These are phyloP conservation scores for Arachnopeziza araneosa DNA, from an alignment of 2,329 filamentous ascomycete genomes.

Conservation along the genomic window DNA sequence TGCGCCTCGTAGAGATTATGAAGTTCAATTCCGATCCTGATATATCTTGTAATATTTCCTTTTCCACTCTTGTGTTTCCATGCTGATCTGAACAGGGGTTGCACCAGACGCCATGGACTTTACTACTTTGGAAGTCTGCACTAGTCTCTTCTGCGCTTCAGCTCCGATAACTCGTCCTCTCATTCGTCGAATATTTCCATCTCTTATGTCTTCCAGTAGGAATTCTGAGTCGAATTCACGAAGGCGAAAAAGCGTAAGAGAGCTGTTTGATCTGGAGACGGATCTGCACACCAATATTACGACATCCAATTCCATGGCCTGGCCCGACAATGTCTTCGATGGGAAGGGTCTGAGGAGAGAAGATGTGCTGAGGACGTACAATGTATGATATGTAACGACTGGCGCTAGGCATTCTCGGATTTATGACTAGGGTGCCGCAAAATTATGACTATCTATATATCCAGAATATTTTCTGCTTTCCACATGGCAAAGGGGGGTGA, in stretches of 20 bases:
- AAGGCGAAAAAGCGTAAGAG: background rate
- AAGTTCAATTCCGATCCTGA: background rate
- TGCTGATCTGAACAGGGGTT: constrained; percentile 7
- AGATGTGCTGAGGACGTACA: background rate
- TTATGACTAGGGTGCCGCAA: background rate
- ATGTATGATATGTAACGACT: background rate
- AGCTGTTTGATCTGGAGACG: background rate
- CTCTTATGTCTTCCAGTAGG: background rate
- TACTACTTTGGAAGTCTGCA: constrained; percentile 14
- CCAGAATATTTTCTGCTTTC: background rate
- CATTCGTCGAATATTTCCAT: constrained; percentile 10
- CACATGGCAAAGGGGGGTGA: background rate
- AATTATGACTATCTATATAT: background rate
- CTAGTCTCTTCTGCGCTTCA: constrained; percentile 17
- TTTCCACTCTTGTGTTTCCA: background rate
- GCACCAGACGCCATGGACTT: constrained; percentile 11
- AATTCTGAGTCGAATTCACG: background rate
- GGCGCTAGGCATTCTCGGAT: background rate
- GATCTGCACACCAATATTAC: background rate
- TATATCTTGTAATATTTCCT: background rate
- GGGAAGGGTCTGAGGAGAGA: background rate
- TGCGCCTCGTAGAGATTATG: constrained; percentile 6
- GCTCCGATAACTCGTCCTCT: constrained; percentile 15
- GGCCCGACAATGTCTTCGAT: background rate
- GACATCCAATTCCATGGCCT: background rate